These are phyloP conservation scores for Fagopyrum esculentum DNA, from an alignment of 148 eudicot genomes.

Conservation along the genomic window DNA sequence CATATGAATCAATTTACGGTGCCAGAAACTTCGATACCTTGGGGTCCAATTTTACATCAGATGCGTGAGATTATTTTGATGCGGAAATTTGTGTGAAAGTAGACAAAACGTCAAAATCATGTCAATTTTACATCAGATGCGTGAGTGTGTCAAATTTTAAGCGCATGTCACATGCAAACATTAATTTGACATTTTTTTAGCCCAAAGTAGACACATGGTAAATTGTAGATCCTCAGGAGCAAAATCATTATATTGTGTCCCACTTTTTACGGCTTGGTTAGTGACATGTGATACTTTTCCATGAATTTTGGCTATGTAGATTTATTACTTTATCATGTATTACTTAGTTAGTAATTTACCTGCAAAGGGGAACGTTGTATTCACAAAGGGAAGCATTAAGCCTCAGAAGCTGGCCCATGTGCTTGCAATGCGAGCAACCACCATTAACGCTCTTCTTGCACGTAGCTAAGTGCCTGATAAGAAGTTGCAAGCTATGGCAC, in stretches of 20 bases:
- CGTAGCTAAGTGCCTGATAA: slow-evolving; percentile 67
- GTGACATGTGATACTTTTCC: background rate
- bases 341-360: slow-evolving; percentile 26
- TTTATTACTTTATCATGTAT: background rate
- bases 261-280: background rate
- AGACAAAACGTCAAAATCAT: background rate
- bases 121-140: background rate
- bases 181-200: background rate
- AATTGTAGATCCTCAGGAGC: background rate
- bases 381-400: slow-evolving; percentile 82
- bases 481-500: slow-evolving; percentile 72
- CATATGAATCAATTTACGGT: background rate
- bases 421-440: slow-evolving; percentile 52
- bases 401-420: slow-evolving; percentile 84
- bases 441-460: slow-evolving; percentile 69
- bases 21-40: background rate
- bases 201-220: background rate
- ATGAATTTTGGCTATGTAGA: background rate
- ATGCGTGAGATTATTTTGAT: background rate
- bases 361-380: slow-evolving; percentile 88
- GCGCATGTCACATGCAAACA: background rate
- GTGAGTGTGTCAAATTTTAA: background rate
- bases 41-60: background rate
- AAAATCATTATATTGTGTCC: background rate
- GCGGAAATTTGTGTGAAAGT: background rate